phyloP scores from a whole-genome alignment of 768 basidiomycete species.

The Auriscalpium orientale region DNA sequence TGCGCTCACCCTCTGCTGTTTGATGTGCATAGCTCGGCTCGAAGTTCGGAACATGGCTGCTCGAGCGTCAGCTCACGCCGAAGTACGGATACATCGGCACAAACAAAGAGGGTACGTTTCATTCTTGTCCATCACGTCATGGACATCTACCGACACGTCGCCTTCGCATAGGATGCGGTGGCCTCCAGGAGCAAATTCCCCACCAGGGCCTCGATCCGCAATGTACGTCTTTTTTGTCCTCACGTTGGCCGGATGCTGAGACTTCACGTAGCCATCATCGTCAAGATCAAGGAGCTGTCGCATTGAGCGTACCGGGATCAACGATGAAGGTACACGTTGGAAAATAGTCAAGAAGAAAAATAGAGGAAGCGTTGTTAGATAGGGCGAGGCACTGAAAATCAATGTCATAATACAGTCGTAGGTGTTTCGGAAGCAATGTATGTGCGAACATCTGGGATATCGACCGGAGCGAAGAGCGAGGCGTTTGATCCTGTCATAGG shows the following conservation, averaged over 20 bases:
- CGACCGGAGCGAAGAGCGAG: too few relatives aligned
- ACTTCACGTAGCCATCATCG: constrained; percentile 33
- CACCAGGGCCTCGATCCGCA: constrained; percentile 75
- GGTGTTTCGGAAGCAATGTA: too few relatives aligned
- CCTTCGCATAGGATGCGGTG: constrained; percentile 45
- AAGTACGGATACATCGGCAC: constrained; percentile 78
- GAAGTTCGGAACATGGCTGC: constrained; percentile 79
- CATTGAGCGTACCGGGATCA: constrained; percentile 7
- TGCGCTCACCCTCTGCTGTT: background rate
- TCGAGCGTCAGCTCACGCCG: constrained; percentile 75
- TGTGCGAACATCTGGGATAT: too few relatives aligned
- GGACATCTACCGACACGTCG: constrained; percentile 2
- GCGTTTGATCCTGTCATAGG: too few relatives aligned
- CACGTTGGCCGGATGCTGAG: background rate
- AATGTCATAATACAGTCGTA: too few relatives aligned
- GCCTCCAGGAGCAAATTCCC: constrained; percentile 80
- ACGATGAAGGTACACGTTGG: too few relatives aligned
- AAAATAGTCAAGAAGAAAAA: too few relatives aligned
- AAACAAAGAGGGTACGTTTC: constrained; percentile 46
- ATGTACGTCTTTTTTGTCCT: constrained; percentile 36
- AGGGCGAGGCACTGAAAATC: too few relatives aligned
- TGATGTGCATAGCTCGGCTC: constrained; percentile 49
- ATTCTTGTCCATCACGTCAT: background rate
- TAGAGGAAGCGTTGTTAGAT: too few relatives aligned
- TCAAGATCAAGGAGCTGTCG: constrained; percentile 36